Percentiles rank a stretch among this genome's conserved stretches.
phyloP scores from a whole-genome alignment of 495 filamentous ascomycete species.

The Daldinia caldariorum region DNA sequence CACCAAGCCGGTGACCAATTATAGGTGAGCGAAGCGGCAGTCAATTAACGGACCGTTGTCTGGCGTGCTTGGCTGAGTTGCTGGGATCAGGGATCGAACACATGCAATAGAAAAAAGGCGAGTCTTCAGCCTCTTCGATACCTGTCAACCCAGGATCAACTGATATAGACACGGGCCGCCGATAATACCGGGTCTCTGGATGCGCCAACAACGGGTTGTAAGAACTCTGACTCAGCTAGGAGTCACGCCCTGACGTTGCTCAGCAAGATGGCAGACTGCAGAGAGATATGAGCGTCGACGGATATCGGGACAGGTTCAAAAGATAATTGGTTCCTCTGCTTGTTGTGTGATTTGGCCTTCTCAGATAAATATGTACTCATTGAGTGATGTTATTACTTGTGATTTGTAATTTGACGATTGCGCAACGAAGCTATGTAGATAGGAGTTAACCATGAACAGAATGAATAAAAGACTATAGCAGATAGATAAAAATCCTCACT shows the following conservation, averaged over 20 bases:
- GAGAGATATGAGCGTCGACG: slow-evolving; percentile 29
- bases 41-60: slow-evolving; percentile 31
- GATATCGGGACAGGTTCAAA: slow-evolving; percentile 36
- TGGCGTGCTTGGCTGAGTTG: slow-evolving; percentile 26
- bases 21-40: slow-evolving; percentile 16
- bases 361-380: slow-evolving; percentile 44
- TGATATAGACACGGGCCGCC: slow-evolving; percentile 16
- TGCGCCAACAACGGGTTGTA: slow-evolving; percentile 7
- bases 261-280: slow-evolving; percentile 33
- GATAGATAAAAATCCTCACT: slow-evolving; percentile 2
- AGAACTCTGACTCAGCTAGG: slow-evolving; percentile 30
- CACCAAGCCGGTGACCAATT: slow-evolving; percentile 17
- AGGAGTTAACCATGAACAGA: neutral
- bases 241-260: slow-evolving; percentile 25
- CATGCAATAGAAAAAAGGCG: slow-evolving; percentile 24
- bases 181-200: slow-evolving; percentile 23
- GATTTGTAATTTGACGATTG: slow-evolving; percentile 17
- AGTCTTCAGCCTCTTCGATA: slow-evolving; percentile 40
- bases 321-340: slow-evolving; percentile 41
- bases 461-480: slow-evolving; percentile 8
- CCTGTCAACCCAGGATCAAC: slow-evolving; percentile 24
- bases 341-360: slow-evolving; percentile 39
- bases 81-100: slow-evolving; percentile 41
- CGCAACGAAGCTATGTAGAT: slow-evolving; percentile 3
- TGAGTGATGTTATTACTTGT: slow-evolving; percentile 21